phyloP scores from a whole-genome alignment of 2,329 filamentous ascomycete genomes.

The Anthostomella pinea region DNA sequence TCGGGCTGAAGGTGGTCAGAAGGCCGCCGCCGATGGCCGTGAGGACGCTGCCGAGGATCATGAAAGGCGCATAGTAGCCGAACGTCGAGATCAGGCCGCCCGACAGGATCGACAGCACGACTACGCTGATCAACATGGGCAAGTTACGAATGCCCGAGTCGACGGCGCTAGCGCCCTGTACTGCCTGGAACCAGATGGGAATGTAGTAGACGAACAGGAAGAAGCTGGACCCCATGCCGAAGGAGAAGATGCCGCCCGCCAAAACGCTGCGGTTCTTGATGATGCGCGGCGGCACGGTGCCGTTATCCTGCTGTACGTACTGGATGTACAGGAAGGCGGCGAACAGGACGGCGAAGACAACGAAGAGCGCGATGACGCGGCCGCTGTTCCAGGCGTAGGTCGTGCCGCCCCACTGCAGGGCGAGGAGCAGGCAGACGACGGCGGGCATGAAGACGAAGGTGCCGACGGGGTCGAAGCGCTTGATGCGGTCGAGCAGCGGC shows the following conservation, averaged over 20 bases:
- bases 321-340: conserved; percentile 32
- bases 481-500: neutral
- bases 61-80: conserved; percentile 39
- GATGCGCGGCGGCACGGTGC: conserved; percentile 39
- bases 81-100: conserved; percentile 29
- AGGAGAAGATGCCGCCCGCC: conserved; percentile 27
- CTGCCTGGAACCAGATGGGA: conserved; percentile 30
- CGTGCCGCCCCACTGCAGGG: conserved; percentile 35
- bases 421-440: conserved; percentile 2
- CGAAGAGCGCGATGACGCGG: conserved; percentile 41
- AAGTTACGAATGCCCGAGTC: conserved; percentile 36
- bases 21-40: conserved; percentile 37
- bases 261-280: conserved; percentile 34
- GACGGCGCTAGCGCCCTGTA: conserved; percentile 33
- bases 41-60: conserved; percentile 35
- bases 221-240: conserved; percentile 32
- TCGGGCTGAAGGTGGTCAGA: conserved; percentile 36
- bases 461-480: conserved; percentile 2
- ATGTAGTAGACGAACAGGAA: conserved; percentile 31
- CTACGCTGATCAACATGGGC: conserved; percentile 32
- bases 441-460: neutral
- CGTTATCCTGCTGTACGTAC: conserved; percentile 31
- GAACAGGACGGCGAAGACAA: conserved; percentile 37
- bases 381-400: conserved; percentile 44
- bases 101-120: conserved; percentile 26